phyloP scores from a whole-genome alignment of 2,329 filamentous ascomycete species.

The Fusarium sp. region DNA sequence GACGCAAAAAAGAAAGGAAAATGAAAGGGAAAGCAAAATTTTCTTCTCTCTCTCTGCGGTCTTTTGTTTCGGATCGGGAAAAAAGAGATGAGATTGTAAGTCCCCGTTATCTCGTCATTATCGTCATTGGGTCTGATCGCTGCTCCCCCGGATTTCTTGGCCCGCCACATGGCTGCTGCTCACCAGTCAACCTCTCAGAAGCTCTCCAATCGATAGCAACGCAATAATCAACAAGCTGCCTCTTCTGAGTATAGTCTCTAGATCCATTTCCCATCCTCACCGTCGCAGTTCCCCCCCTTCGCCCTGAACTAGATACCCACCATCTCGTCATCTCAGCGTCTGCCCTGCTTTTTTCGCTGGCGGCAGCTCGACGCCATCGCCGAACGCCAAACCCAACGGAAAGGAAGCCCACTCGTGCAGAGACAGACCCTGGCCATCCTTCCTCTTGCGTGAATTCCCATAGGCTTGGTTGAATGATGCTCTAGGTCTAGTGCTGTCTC shows the following conservation, averaged over 20 bases:
- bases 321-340: conserved; percentile 20
- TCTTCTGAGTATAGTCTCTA: conserved; percentile 12
- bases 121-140: conserved; percentile 14
- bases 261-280: neutral
- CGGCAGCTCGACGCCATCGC: conserved; percentile 24
- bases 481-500: conserved; percentile 10
- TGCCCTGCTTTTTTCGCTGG: conserved; percentile 22
- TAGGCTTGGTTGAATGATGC: conserved; percentile 13
- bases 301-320: conserved; percentile 17
- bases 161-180: conserved; percentile 23
- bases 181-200: neutral
- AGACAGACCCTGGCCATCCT: conserved; percentile 23
- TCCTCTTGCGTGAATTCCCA: conserved; percentile 9
- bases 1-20: conserved; percentile 28
- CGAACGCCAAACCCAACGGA: conserved; percentile 28
- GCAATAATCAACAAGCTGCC: conserved; percentile 9
- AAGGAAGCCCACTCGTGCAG: conserved; percentile 12
- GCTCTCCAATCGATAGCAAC: conserved; percentile 5
- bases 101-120: conserved; percentile 3
- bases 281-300: neutral
- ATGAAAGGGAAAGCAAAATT: conserved; percentile 25
- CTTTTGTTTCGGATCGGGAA: conserved; percentile 15
- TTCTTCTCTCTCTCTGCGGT: conserved; percentile 1
- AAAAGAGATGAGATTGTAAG: neutral
- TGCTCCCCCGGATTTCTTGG: conserved; percentile 26